These are phyloP conservation scores for Penicillium sp. DNA, from an alignment of 2,329 filamentous ascomycete genomes.

Conservation along the genomic window DNA sequence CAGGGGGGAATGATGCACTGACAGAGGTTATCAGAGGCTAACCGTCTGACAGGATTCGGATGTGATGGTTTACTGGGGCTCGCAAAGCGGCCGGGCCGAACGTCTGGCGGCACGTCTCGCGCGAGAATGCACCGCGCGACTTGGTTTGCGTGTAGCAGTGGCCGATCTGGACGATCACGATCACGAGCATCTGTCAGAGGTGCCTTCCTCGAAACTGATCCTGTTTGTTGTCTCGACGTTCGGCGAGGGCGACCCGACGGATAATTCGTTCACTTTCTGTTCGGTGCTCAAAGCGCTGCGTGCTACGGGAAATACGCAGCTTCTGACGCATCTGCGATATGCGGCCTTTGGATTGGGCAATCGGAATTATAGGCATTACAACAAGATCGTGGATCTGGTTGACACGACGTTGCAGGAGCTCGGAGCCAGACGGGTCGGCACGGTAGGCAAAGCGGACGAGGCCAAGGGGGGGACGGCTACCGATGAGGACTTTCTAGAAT, in stretches of 20 bases:
- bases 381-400: not conserved
- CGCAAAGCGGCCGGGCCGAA: constrained; percentile 1
- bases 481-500: no score
- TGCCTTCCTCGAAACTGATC: not conserved
- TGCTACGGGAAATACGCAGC: not conserved
- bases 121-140: not conserved
- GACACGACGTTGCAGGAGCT: not conserved
- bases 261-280: not conserved
- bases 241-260: constrained; percentile 4
- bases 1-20: no score
- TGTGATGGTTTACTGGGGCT: constrained; percentile 3
- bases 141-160: not conserved
- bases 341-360: not conserved
- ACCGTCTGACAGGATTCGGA: no score
- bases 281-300: not conserved
- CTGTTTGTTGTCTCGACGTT: constrained; percentile 3
- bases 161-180: not conserved
- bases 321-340: not conserved
- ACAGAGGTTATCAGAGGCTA: no score
- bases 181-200: not conserved
- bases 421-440: not conserved
- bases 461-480: not conserved
- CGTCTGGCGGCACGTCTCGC: not conserved
- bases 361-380: not conserved
- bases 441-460: not conserved